Base-by-base conservation (phyloP, 257 asterid species). In the Forsythia suspensa region DNA sequence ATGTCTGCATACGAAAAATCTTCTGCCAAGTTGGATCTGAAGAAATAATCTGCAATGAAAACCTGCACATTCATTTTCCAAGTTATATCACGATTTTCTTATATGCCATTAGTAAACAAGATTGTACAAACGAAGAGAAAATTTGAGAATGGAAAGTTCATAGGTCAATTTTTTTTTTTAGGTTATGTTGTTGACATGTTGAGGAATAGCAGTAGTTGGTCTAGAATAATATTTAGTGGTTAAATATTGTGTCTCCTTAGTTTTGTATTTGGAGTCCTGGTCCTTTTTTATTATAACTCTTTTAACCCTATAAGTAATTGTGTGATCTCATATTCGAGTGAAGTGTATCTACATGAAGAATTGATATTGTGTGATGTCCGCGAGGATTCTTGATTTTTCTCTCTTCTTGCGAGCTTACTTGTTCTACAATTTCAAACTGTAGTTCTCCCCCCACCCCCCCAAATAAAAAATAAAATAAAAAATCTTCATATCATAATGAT, bases 21-120 rank as follows among this genome's bases (percentile, higher is more conserved):
- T 80, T 85, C 91, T 0, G 83, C 83, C 87, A 96, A 85, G 85
- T 82, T 90, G 76, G 99, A 88, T 85, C 85, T 90, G 89, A 93
- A 95, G 92, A 92, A 94, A 81, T 92, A 95, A 87, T 95, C 99
- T 6, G 95, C 91, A 82, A 95, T 89, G 79, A 90, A 90, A 51
- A 90, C 97, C 99, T 95, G 98, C 85, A 86, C 41, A 82, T 78
- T 55, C 66, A 79, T 76, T 63, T 73, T 72, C 72, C 40, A 79
- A 81, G 29, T 73, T 43, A 43, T 70, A 57, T 79, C 80, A 79
- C 80, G 42, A 67, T 74, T 63, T 48, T 37, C 15, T 40, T 73
- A 16, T 12, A 7, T 37, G 24, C 57, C 37, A 34, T 13, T 70
- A 5, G 68, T 46, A 70, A 75, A 37, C 42, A 59, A 67, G 39